A percentile compares a stretch with the other conserved stretches of the same genome.
These are phyloP conservation scores for Dendrocalamus latiflorus DNA, from an alignment of 202 grass and related monocot species.

Conservation along the genomic window DNA sequence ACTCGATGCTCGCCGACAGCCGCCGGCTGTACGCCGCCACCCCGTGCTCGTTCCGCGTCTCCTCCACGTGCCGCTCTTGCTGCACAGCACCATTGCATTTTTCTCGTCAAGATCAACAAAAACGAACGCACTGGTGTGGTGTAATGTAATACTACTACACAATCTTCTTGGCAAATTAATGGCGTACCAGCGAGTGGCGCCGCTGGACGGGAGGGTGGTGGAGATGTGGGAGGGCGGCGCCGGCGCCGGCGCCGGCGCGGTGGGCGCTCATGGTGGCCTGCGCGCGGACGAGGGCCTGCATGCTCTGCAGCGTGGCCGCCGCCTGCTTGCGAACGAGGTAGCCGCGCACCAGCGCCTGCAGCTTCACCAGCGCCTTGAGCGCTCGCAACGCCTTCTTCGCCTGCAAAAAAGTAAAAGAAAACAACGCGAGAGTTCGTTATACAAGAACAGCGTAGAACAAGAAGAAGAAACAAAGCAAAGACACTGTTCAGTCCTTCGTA, in stretches of 20 bases:
- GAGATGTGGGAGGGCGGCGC: conserved; percentile 13
- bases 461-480: conserved; percentile 8
- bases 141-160: not conserved
- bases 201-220: conserved; percentile 18
- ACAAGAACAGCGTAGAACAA: not conserved
- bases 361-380: conserved; percentile 91
- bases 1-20: conserved; percentile 70
- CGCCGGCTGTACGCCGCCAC: conserved; percentile 51
- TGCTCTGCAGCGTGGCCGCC: conserved; percentile 75
- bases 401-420: conserved; percentile 15
- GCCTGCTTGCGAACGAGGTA: conserved; percentile 84
- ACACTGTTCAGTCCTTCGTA: not conserved
- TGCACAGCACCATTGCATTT: not conserved
- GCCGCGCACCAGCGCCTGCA: conserved; percentile 82
- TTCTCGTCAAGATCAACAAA: not conserved
- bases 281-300: conserved; percentile 82
- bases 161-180: not conserved
- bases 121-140: not conserved
- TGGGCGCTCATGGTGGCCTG: conserved; percentile 62
- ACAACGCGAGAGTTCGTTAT: not conserved
- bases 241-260: conserved; percentile 24
- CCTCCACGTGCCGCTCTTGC: conserved; percentile 70
- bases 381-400: conserved; percentile 91
- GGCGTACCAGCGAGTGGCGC: conserved; percentile 39
- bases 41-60: conserved; percentile 67